A percentile compares a stretch with the other conserved stretches of the same genome.
Conservation (phyloP, 2,329 filamentous ascomycete genomes). For the Fusarium oligoseptatum region DNA sequence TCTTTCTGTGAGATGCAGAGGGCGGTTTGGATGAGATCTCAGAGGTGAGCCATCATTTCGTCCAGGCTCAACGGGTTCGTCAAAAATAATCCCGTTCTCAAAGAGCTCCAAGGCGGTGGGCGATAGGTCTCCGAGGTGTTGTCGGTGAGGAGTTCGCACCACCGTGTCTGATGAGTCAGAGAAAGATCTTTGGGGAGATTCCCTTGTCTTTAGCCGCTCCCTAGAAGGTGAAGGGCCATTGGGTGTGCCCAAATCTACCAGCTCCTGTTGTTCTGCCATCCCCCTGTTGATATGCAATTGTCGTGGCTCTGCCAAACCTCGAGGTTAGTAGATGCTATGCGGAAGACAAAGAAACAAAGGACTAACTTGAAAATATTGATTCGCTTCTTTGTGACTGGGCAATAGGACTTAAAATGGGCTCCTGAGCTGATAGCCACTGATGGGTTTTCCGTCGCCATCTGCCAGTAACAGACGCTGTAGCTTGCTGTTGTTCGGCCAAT, state of each 20-base stretch:
- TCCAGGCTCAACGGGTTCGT: conserved; percentile 24
- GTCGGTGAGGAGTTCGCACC: conserved; percentile 51
- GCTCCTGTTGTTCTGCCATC: conserved; percentile 3
- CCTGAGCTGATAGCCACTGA: conserved; percentile 66
- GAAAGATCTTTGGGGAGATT: not conserved
- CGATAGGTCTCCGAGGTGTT: conserved; percentile 40
- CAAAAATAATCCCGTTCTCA: conserved; percentile 50
- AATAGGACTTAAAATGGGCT: conserved; percentile 64
- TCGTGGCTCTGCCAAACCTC: not conserved
- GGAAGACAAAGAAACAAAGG: conserved; percentile 24
- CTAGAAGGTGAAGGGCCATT: not conserved
- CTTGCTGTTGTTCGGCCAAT: conserved; percentile 52
- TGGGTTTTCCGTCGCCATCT: conserved; percentile 61
- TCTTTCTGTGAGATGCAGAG: not conserved
- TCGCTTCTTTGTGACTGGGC: conserved; percentile 55
- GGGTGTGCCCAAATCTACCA: conserved; percentile 28
- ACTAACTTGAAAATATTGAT: conserved; percentile 44
- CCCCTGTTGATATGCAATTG: conserved; percentile 3
- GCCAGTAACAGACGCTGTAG: conserved; percentile 48
- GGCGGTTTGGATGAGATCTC: not conserved
- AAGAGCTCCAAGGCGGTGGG: conserved; percentile 49
- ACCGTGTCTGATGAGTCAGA: conserved; percentile 55
- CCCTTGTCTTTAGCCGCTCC: not conserved
- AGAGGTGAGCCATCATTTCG: not conserved
- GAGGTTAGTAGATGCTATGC: conserved; percentile 20